Evolutionary conservation across 257 asterid genomes (phyloP).

Genomic region (Plantago elongata): DNA sequence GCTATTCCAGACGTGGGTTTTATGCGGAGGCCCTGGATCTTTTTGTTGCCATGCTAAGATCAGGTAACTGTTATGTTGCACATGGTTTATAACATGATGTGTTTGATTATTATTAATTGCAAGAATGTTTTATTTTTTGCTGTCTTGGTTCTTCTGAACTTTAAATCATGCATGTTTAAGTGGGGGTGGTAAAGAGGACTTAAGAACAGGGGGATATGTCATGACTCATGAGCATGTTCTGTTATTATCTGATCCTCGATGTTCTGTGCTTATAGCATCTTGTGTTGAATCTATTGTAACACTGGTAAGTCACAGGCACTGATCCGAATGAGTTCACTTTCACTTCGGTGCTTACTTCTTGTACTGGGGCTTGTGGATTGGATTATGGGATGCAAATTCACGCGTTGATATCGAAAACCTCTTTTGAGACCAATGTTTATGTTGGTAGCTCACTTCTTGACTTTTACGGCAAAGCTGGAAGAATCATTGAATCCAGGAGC

Average conservation of each 20-base stretch:
- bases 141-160: not conserved
- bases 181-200: too few species aligned
- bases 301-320: slow-evolving; percentile 49
- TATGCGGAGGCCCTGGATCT: slow-evolving; percentile 51
- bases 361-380: slow-evolving; percentile 35
- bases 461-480: slow-evolving; percentile 82
- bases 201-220: too few species aligned
- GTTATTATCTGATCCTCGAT: not conserved
- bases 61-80: slow-evolving; percentile 40
- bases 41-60: slow-evolving; percentile 67
- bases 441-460: slow-evolving; percentile 94
- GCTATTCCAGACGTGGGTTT: slow-evolving; percentile 49
- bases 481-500: slow-evolving; percentile 50
- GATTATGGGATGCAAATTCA: slow-evolving; percentile 64
- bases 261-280: not conserved
- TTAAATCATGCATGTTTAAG: too few species aligned
- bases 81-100: too few species aligned
- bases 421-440: slow-evolving; percentile 48
- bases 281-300: slow-evolving; percentile 29
- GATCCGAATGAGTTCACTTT: slow-evolving; percentile 77
- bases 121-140: too few species aligned
- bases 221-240: too few species aligned
- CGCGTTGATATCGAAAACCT: slow-evolving; percentile 49
- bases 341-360: slow-evolving; percentile 62
- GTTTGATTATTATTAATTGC: too few species aligned